phyloP scores from a whole-genome alignment of 805 yeast species.

The Starmerella roubikii region DNA sequence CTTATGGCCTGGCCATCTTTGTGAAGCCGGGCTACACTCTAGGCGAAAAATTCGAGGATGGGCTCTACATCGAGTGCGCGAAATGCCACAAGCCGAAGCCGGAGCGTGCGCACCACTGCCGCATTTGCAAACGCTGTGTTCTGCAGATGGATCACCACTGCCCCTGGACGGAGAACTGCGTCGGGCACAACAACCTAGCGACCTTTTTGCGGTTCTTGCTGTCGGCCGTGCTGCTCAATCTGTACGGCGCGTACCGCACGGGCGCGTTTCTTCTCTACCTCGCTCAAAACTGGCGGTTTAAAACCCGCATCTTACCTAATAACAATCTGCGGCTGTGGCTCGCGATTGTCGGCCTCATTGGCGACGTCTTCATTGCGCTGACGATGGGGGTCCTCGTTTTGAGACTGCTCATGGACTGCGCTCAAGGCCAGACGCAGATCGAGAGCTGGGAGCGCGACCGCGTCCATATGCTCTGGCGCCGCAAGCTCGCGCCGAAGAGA shows the following conservation, averaged over 20 bases:
- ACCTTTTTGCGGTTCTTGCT: conserved; percentile 59
- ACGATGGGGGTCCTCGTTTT: conserved; percentile 46
- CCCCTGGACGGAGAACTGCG: conserved; percentile 90
- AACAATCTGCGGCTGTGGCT: conserved; percentile 41
- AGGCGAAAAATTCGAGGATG: conserved; percentile 3
- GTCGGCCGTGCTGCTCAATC: conserved; percentile 31
- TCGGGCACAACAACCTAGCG: conserved; percentile 71
- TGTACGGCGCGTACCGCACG: conserved; percentile 24
- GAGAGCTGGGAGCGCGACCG: conserved; percentile 90
- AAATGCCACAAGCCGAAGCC: conserved; percentile 26
- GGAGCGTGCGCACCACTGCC: conserved; percentile 33
- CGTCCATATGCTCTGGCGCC: conserved; percentile 47
- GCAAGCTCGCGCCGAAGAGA: conserved; percentile 18
- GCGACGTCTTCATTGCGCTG: conserved; percentile 45
- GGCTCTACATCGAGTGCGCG: conserved; percentile 14
- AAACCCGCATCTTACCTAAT: conserved; percentile 39
- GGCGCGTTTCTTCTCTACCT: conserved; percentile 7
- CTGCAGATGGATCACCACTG: conserved; percentile 50
- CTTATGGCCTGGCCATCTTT: conserved; percentile 56
- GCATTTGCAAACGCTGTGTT: conserved; percentile 28
- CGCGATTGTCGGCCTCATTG: conserved; percentile 40
- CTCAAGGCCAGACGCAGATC: conserved; percentile 71
- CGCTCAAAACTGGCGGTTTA: conserved; percentile 33
- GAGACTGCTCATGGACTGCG: conserved; percentile 43
- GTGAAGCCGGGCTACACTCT: conserved; percentile 44